phyloP scores from a whole-genome alignment of 108 stramenopile species.

The Skeletonema menzelii region DNA sequence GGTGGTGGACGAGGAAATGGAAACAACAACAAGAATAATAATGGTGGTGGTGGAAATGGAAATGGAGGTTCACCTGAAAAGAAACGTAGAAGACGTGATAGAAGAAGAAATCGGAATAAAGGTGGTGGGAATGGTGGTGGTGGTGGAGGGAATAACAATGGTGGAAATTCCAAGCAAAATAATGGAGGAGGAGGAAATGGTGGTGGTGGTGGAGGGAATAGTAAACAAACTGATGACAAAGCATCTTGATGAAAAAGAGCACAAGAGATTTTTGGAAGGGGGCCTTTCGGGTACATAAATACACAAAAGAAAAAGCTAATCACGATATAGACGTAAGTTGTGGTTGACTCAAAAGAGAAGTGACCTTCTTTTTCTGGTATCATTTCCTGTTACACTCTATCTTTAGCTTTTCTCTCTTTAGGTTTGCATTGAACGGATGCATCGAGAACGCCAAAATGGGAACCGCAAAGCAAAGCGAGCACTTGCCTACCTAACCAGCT shows the following conservation, averaged over 20 bases:
- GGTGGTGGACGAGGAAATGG: not conserved
- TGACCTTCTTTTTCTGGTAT: not conserved
- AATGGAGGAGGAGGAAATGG: not conserved
- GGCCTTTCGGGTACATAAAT: not conserved
- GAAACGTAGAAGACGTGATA: conserved; percentile 22
- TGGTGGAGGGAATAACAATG: not conserved
- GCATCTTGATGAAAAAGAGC: not conserved
- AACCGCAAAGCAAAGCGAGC: not conserved
- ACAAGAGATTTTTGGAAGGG: not conserved
- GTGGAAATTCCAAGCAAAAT: not conserved
- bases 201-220: not conserved
- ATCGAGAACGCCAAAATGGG: no score
- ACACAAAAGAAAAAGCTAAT: not conserved
- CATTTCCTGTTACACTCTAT: no score
- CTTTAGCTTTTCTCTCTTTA: no score
- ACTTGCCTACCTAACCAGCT: not conserved
- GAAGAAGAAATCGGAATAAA: conserved; percentile 13
- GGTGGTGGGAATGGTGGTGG: not conserved
- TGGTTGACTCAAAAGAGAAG: not conserved
- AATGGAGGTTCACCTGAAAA: conserved; percentile 12
- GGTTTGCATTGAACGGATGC: no score
- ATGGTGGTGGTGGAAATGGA: not conserved
- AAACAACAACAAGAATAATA: no score
- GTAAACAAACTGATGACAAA: not conserved
- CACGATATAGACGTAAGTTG: not conserved